Evolutionary conservation across 306 rosid genomes (phyloP), one percentile per base, ranked within the genome.

Genomic region (Lathyrus oleraceus): DNA sequence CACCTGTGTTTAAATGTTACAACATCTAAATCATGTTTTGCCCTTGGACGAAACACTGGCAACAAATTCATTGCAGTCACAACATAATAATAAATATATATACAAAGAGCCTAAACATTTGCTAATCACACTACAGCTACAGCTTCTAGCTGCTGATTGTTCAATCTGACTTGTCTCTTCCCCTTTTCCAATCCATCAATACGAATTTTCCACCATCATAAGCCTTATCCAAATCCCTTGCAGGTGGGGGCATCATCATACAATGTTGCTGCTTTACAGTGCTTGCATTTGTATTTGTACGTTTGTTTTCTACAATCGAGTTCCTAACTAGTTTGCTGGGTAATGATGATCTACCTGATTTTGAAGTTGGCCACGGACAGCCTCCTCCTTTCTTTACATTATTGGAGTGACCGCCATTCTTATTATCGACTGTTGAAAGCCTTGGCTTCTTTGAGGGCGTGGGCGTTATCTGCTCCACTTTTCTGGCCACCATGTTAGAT

Each of bases 201-300:
- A 85, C 76, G 19, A 81, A 67, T 76, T 91, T 91, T 76, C 96
- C 83, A 0, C 52, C 75, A 28, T 72, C 83, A 66, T 83, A 57
- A 45, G 82, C 79, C 84, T 89, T 89, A 10, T 76, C 85, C 20
- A 62, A 76, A 67, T 71, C 78, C 73, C 87, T 81, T 39, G 78
- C 57, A 70, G 92, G 92, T 5, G 96, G 99, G 21, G 97, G 96
- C 97, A 91, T 85, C 97, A 91, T 85, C 88, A 78, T 78, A 62
- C 69, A 76, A 32, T 91, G 80, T 65, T 83, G 98, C 81, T 83
- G 98, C 80, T 82, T 92, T 13, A 57, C 30, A 25, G 38, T 42
- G 79, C 85, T 66, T 9, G 70, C 61, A 51, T 76, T 84, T 17
- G 89, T 74, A 42, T 76, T 84, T 17, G 89, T 74, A 64, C 85